These are phyloP conservation scores for Eragrostis tef DNA, from an alignment of 202 grass and related monocot genomes.

Conservation along the genomic window DNA sequence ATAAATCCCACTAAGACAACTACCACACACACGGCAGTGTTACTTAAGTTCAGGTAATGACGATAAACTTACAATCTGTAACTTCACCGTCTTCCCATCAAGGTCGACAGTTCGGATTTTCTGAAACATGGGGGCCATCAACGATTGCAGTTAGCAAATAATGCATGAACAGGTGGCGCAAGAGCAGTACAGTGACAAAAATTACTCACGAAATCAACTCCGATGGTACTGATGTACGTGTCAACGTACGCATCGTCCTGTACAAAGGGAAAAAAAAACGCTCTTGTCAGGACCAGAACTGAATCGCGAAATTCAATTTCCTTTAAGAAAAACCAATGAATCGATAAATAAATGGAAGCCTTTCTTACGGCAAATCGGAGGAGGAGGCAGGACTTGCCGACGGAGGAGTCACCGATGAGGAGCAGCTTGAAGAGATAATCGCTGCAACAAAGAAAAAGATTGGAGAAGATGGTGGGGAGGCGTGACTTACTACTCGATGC, in stretches of 20 bases:
- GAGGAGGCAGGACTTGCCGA: constrained; percentile 93
- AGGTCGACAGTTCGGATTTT: constrained; percentile 90
- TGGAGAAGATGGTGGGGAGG: not conserved
- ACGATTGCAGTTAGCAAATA: not conserved
- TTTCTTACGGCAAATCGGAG: constrained; percentile 78
- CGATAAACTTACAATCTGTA: constrained; percentile 76
- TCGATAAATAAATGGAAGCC: not conserved
- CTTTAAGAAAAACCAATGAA: not conserved
- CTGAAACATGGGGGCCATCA: constrained; percentile 46
- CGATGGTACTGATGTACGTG: constrained; percentile 95
- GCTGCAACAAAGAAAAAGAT: constrained; percentile 48
- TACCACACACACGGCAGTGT: not conserved
- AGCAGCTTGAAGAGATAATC: constrained; percentile 99
- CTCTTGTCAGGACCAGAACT: constrained; percentile 7
- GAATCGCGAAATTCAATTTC: not conserved
- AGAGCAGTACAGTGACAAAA: not conserved
- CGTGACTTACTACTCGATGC: constrained; percentile 79
- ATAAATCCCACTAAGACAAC: not conserved
- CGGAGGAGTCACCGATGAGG: constrained; percentile 96
- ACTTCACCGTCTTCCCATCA: constrained; percentile 81
- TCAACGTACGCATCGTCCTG: constrained; percentile 93
- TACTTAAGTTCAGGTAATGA: not conserved
- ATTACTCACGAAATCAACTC: constrained; percentile 91
- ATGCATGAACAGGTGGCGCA: not conserved
- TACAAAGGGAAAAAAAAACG: constrained; percentile 1